These are phyloP conservation scores for Hypericum androsaemum DNA, from an alignment of 345 rosid genomes.

Conservation along the genomic window DNA sequence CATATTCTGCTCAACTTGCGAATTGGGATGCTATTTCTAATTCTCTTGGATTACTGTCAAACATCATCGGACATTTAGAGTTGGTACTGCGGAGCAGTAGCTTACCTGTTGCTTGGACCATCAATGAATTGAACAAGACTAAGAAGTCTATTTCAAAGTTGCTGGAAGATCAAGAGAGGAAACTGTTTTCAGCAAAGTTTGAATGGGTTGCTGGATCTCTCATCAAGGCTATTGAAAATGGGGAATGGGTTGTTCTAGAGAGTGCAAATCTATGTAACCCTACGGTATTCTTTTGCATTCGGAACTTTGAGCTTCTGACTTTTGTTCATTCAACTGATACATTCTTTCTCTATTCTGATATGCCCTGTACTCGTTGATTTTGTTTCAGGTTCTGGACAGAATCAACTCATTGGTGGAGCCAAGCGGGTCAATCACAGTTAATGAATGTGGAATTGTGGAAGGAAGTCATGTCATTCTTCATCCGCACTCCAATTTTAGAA, in stretches of 20 bases:
- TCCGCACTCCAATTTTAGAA: slow-evolving; percentile 78
- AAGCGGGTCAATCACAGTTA: slow-evolving; percentile 74
- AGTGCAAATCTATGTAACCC: slow-evolving; percentile 97
- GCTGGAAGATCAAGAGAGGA: slow-evolving; percentile 33
- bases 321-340: slow-evolving; percentile 6
- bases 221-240: slow-evolving; percentile 82
- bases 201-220: slow-evolving; percentile 88
- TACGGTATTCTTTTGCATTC: slow-evolving; percentile 40
- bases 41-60: slow-evolving; percentile 39
- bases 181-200: slow-evolving; percentile 55
- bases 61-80: slow-evolving; percentile 41
- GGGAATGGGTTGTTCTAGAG: slow-evolving; percentile 89
- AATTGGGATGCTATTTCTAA: slow-evolving; percentile 21
- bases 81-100: slow-evolving; percentile 27
- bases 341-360: slow-evolving; percentile 3
- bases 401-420: slow-evolving; percentile 94
- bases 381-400: slow-evolving; percentile 79
- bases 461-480: slow-evolving; percentile 69
- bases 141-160: slow-evolving; percentile 43
- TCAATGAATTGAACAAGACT: slow-evolving; percentile 39
- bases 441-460: slow-evolving; percentile 79
- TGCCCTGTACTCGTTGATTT: neutral
- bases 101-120: slow-evolving; percentile 42
- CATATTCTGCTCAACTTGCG: slow-evolving; percentile 19
- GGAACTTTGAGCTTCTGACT: slow-evolving; percentile 7